These are phyloP conservation scores for Wickerhamomyces ciferrii DNA, from an alignment of 805 yeast species.

Conservation along the genomic window DNA sequence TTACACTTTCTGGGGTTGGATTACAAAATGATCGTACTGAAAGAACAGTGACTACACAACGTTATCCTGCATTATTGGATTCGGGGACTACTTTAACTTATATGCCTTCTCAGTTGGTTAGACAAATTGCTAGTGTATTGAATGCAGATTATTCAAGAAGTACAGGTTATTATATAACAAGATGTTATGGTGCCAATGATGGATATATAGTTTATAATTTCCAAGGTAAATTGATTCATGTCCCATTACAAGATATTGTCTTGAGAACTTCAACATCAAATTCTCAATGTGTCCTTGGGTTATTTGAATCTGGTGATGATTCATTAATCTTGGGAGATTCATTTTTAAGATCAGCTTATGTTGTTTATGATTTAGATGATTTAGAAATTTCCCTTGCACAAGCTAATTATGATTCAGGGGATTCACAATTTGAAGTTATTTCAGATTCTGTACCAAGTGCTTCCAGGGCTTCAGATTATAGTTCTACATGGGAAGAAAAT, in stretches of 20 bases:
- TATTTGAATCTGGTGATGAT: conserved; percentile 29
- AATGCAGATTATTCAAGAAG: conserved; percentile 37
- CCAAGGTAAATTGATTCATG: conserved; percentile 50
- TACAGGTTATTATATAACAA: conserved; percentile 40
- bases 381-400: conserved; percentile 41
- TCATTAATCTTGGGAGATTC: conserved; percentile 45
- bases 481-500: conserved; percentile 30
- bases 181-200: conserved; percentile 33
- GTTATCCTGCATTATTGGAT: conserved; percentile 33
- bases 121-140: conserved; percentile 30
- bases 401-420: conserved; percentile 29
- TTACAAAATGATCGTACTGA: conserved; percentile 1
- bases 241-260: conserved; percentile 37
- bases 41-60: background rate
- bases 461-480: conserved; percentile 37
- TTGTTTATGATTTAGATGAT: conserved; percentile 49
- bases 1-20: conserved; percentile 30
- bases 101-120: conserved; percentile 33
- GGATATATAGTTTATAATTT: conserved; percentile 41
- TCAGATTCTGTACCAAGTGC: conserved; percentile 46
- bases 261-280: conserved; percentile 15
- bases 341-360: conserved; percentile 45
- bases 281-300: conserved; percentile 37
- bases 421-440: conserved; percentile 39
- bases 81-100: conserved; percentile 40